Base-by-base conservation (phyloP, 2,329 filamentous ascomycete genomes). In the Daldinia sp. region DNA sequence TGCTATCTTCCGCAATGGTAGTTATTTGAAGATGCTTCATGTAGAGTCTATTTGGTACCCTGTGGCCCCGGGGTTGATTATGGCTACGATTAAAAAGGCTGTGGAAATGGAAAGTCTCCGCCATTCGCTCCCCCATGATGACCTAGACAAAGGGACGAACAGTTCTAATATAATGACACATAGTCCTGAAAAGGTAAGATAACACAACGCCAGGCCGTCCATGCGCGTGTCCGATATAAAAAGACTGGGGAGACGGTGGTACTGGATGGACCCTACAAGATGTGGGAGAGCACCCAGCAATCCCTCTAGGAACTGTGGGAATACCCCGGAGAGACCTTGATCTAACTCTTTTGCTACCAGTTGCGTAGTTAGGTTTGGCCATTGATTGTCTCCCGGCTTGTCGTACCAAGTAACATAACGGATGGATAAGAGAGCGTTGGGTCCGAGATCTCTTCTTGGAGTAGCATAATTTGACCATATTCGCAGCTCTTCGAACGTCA, bases 61-160 rank as follows among this genome's bases (percentile, higher is more conserved):
- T n/a, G n/a, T n/a, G n/a, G n/a, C n/a, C n/a, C n/a, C n/a, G n/a
- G n/a, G n/a, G n/a, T n/a, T n/a, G n/a, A n/a, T n/a, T n/a, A n/a
- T n/a, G n/a, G n/a, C n/a, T n/a, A n/a, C n/a, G n/a, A n/a, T n/a
- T n/a, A n/a, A n/a, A n/a, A n/a, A n/a, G n/a, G n/a, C n/a, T n/a
- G n/a, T n/a, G n/a, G n/a, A n/a, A n/a, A n/a, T 25, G 6, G 21
- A 17, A 13, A 39, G 32, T 15, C 13, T 45, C 25, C 3, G 49
- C 29, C 43, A 54, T 34, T 9, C 13, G 9, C 3, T 29, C 19
- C 19, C 58, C 51, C 35, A 55, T 50, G 9, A 51, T 61, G n/a
- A 45, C 51, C 27, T 35, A 61, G 10, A 61, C n/a, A 19, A 61
- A 27, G 10, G 50, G 58, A 21, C 37, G 58, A 17, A 48, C 41